phyloP scores from a whole-genome alignment of 1,139 yeast genomes.

The Suhomyces ambrosiae region DNA sequence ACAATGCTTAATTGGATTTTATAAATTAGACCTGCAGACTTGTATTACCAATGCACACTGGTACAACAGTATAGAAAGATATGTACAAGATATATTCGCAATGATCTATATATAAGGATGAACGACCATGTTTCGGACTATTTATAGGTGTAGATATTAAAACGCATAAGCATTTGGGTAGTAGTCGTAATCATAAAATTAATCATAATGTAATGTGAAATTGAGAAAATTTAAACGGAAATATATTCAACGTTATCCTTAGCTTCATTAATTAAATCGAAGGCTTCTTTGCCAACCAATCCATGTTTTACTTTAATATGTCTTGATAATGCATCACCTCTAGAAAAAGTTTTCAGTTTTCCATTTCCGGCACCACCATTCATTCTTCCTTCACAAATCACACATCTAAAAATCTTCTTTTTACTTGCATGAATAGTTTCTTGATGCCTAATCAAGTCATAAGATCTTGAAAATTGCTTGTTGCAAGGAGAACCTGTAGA shows the following conservation, averaged over 20 bases:
- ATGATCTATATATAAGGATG: slow-evolving; percentile 11
- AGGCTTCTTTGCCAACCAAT: slow-evolving; percentile 48
- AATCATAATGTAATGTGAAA: not conserved
- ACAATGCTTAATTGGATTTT: not conserved
- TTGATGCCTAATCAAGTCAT: slow-evolving; percentile 52
- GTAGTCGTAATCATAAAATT: slow-evolving; percentile 6
- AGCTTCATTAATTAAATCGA: slow-evolving; percentile 70
- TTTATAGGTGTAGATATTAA: slow-evolving; percentile 6
- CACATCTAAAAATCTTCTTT: slow-evolving; percentile 52
- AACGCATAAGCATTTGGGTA: slow-evolving; percentile 1
- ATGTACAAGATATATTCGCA: slow-evolving; percentile 14
- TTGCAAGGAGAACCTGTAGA: slow-evolving; percentile 47
- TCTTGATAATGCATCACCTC: slow-evolving; percentile 53
- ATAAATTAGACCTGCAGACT: not conserved
- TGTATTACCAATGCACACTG: not conserved
- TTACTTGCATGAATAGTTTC: slow-evolving; percentile 52
- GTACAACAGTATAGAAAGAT: not conserved
- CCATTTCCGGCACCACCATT: slow-evolving; percentile 59
- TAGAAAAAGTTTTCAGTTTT: slow-evolving; percentile 53
- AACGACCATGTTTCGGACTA: slow-evolving; percentile 5
- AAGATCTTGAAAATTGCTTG: slow-evolving; percentile 51
- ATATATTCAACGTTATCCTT: slow-evolving; percentile 74
- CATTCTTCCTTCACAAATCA: slow-evolving; percentile 51
- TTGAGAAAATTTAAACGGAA: slow-evolving; percentile 20
- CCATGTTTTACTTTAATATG: slow-evolving; percentile 53